phyloP scores from a whole-genome alignment of 768 basidiomycete species.

The Mycena albidolilacea region DNA sequence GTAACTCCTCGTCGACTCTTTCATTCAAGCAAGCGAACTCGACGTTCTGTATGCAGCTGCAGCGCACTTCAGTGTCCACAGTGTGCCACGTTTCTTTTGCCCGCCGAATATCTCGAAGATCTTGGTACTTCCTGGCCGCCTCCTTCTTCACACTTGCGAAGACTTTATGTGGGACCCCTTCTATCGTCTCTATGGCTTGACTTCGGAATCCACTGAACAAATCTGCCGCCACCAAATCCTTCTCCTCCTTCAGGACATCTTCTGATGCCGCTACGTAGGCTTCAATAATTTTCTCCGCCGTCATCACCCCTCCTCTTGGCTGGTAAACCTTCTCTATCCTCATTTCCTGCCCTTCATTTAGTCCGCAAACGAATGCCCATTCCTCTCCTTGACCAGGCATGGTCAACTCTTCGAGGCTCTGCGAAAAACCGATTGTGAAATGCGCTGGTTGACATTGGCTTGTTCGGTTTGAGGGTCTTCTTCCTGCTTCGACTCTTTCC shows the following conservation, averaged over 20 bases:
- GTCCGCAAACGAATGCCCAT: constrained; percentile 2
- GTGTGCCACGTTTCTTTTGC: no score
- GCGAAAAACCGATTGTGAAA: constrained; percentile 18
- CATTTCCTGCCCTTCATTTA: not conserved
- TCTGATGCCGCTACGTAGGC: constrained; percentile 13
- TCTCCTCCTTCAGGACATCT: not conserved
- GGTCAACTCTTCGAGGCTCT: constrained; percentile 23
- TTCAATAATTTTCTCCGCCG: not conserved
- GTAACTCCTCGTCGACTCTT: no score
- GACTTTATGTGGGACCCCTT: not conserved
- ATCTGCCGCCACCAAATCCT: not conserved
- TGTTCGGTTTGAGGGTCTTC: no score
- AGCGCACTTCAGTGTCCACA: no score
- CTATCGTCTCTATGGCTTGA: not conserved
- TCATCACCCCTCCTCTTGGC: constrained; percentile 12
- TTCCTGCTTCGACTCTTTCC: not conserved
- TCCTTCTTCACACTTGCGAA: constrained; percentile 2
- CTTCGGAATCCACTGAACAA: constrained; percentile 14
- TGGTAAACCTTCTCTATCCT: constrained; percentile 16
- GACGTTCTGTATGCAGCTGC: no score
- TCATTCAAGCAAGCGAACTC: no score
- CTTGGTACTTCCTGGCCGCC: no score
- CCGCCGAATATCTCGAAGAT: no score
- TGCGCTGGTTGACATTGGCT: no score
- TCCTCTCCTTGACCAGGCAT: no score